A percentile compares a stretch with the other conserved stretches of the same genome.
Evolutionary conservation across 2,329 filamentous ascomycete species (phyloP).

Genomic region (Fusarium sp.): DNA sequence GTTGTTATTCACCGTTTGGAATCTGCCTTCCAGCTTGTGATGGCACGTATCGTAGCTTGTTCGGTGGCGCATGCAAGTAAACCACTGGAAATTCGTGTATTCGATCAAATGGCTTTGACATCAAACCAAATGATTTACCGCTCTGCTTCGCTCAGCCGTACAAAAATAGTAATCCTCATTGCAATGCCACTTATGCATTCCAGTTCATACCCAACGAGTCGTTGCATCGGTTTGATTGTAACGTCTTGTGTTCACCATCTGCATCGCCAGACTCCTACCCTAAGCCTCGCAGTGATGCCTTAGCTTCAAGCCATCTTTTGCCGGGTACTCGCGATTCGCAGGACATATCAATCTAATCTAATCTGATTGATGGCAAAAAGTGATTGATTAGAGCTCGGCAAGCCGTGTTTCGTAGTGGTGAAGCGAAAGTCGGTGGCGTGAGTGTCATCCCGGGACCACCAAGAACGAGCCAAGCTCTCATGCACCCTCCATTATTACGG

Average conservation of each 20-base stretch:
- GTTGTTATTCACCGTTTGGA: neutral
- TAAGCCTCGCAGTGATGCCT: neutral
- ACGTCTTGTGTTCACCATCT: neutral
- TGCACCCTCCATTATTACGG: neutral
- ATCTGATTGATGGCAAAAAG: slow-evolving; percentile 6
- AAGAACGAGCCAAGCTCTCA: neutral
- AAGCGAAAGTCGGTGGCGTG: neutral
- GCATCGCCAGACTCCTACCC: neutral
- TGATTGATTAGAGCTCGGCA: neutral
- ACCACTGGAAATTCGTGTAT: neutral
- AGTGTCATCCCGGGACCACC: neutral
- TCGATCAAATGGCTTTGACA: neutral
- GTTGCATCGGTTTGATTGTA: neutral
- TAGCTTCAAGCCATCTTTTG: neutral
- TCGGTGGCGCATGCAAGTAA: neutral
- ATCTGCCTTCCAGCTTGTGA: neutral
- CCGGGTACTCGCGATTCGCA: neutral
- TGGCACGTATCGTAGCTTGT: rapidly evolving
- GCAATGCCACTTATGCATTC: too few relatives aligned
- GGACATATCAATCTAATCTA: slow-evolving; percentile 16
- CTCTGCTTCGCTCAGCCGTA: neutral
- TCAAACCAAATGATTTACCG: too few relatives aligned
- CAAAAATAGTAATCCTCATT: too few relatives aligned
- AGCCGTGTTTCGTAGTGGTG: neutral
- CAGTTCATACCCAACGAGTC: neutral